These are phyloP conservation scores for Colletotrichum sojae DNA, from an alignment of 2,329 filamentous ascomycete species.

Conservation along the genomic window DNA sequence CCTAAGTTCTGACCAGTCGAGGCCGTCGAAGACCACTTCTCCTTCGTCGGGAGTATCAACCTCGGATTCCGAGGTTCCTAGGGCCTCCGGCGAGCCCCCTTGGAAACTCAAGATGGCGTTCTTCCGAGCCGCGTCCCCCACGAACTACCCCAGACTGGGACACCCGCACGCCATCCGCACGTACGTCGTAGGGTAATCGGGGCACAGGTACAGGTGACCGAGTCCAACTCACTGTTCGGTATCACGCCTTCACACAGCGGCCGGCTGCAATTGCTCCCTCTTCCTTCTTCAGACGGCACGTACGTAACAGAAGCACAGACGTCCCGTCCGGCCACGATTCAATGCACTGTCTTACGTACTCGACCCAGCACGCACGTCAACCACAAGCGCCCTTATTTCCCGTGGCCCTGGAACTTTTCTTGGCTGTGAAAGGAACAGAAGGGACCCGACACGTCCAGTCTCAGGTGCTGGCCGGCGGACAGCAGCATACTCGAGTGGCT, in stretches of 20 bases:
- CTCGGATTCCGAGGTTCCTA: neutral
- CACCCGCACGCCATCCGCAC: conserved; percentile 1
- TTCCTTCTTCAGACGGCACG: neutral
- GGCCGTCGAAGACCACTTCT: conserved; percentile 4
- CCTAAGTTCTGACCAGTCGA: neutral
- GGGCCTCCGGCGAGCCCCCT: neutral
- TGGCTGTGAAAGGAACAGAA: conserved; percentile 23
- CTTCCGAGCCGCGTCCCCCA: neutral
- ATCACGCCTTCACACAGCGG: neutral
- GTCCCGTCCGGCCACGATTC: neutral
- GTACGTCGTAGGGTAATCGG: neutral
- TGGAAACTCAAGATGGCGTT: neutral
- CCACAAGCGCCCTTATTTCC: conserved; percentile 11
- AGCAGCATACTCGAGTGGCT: conserved; percentile 16
- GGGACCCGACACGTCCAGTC: conserved; percentile 33
- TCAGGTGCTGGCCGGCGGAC: conserved; percentile 28
- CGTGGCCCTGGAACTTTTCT: conserved; percentile 16
- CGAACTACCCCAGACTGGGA: neutral
- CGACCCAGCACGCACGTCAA: neutral
- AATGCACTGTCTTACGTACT: conserved; percentile 16
- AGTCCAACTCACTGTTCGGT: neutral
- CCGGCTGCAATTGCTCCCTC: neutral
- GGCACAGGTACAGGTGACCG: conserved; percentile 2
- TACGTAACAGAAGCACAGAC: conserved; percentile 12
- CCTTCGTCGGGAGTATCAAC: conserved; percentile 17